Evolutionary conservation across 2,329 filamentous ascomycete species (phyloP), one percentile per base, ranked within the genome.

Genomic region (Aspergillus udagawae): DNA sequence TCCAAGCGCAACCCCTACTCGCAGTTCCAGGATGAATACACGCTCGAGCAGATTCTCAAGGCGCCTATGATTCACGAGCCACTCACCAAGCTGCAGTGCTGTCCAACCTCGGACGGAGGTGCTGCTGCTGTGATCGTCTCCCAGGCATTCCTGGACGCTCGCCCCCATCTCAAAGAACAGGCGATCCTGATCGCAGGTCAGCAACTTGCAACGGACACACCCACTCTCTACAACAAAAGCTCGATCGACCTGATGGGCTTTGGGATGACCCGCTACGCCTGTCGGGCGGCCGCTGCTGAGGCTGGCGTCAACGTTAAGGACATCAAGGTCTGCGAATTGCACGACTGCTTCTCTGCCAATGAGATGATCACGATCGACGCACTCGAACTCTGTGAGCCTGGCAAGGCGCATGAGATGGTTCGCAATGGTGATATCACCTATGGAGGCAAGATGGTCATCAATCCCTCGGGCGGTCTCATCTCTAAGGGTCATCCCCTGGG

Each of bases 51-150:
- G 76, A 82, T 97, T 72, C 75, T 91, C 70, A 80, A 87, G 41
- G 79, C 90, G 0, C 81, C 90, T 58, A 89, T 86, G 82, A 90
- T 97, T 75, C 86, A 91, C 77, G 85, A 86, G 63, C 93, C 93
- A 17, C 83, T 97, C 55, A 97, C 94, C 57, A 97, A 97, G 78
- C 86, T 97, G n/a, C 94, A 97, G 79, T 97, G 93, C 83, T 97
- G 93, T 77, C 93, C 94, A 1, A 97, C 93, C 1, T 96, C 91
- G 0, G 94, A 97, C 74, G 93, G 93, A 51, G 90, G 88, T 49
- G 93, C 92, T 0, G 92, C 94, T 0, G 91, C 90, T 14, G 87
- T 97, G 32, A 79, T 99, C 52, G 92, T 96, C 54, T 96, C 91
- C 0, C 88, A 96, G 76, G 83, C 82, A 50, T 97, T 97, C 82